Evolutionary conservation across 805 yeast species (phyloP), one percentile per base, ranked within the genome.

Genomic region (Candida insectalens): DNA sequence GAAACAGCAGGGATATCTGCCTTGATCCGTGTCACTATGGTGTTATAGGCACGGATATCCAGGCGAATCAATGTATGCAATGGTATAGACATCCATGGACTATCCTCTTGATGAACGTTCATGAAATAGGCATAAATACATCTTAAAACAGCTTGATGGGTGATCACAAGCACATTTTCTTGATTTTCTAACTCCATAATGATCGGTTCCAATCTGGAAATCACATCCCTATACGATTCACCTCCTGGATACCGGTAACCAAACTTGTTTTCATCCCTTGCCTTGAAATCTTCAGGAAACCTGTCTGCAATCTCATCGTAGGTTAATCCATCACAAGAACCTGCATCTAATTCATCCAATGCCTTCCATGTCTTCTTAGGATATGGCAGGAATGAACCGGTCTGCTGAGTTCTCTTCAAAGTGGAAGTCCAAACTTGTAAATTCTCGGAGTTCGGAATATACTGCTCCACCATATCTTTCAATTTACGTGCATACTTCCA

Each of bases 1-100:
- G 89, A 78, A 4, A 92, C 99, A 0, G 98, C 98, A 3, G 99
- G 98, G 33, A 92, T 89, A 54, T 92, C 84, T 0, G 97, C 98
- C 47, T 85, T 85, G 38, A 92, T 83, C 46, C 94, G 69, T 14
- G 89, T 81, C 13, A 88, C 97, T 28, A 77, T 60, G 0, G 98
- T 88, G 32, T 78, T 79, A 50, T 84, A 88, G 1, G 98, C 96
- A 37, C 94, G 69, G n/a, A 96, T 96, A 55, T 92, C 97, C 42
- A 92, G 65, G 52, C 85, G 82, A 49, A 92, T 92, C 54, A 92
- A 63, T 0, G 98, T 92, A 53, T 92, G 99, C 47, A 92, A 64
- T 5, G 99, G 99, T 38, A 92, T 94, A 26, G 94, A 84, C 95
- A 92, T 87, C 98, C 98, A 92, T 4, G 99, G 99, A 38, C 88